Base-by-base conservation (phyloP, 345 rosid genomes). In the Dipteronia dyeriana region DNA sequence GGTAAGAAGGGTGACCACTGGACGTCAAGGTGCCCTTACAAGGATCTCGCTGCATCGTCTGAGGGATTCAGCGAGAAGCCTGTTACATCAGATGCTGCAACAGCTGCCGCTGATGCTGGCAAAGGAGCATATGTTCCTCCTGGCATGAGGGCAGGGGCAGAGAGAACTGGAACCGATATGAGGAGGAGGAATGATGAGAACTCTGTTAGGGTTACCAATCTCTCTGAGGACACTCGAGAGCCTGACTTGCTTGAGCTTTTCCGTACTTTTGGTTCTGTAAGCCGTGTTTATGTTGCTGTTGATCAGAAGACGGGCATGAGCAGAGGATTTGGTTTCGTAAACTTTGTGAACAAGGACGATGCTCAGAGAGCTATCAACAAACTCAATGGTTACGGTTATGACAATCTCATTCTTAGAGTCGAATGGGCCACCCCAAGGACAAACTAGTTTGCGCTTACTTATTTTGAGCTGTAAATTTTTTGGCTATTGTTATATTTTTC, bases 401-500 rank as follows among this genome's bases (percentile, higher is more conserved):
- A 92, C 79, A 95, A 84, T 81, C 97, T 95, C 69, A 95, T 95
- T 80, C 98, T 95, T 41, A 87, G 91, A 71, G 98, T 93, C 31
- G 95, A 92, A 79, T 95, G 99, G 98, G 97, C 97, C 0, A 92
- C 96, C 9, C 96, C 96, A 38, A 91, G 98, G 79, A 74, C 91
- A 0, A 91, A 88, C 73, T 93, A 90, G 87, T 70, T 70, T 41
- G 38, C 41, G n/a, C 9, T 20, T 12, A 10, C 17, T 19, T 16
- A 14, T 45, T 16, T 53, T 54, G 9, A 0, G 47, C 43, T 25
- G 19, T 63, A 45, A 10, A 26, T 0, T 0, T 26, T 26, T 26
- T 26, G 26, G 26, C 26, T 26, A 1, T 26, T 26, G 1, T 26
- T 1, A 26, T 26, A 26, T 26, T 1, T 26, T 26, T 26, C 26